phyloP scores from a whole-genome alignment of 192 early-diverging fungal species.

The Coemansia sp. region DNA sequence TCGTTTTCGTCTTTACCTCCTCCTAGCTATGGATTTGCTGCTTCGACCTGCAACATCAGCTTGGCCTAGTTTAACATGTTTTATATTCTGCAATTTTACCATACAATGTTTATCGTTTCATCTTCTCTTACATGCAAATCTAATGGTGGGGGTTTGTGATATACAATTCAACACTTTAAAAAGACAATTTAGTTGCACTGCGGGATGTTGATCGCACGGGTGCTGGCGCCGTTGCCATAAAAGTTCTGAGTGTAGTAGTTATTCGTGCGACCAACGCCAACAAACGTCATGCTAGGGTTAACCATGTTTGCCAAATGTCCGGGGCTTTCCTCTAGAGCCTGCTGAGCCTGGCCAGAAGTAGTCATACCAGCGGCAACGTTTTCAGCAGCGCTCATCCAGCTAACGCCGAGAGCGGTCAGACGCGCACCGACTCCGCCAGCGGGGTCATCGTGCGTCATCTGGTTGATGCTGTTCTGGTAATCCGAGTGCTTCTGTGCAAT shows the following conservation, averaged over 20 bases:
- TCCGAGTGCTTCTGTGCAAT: constrained; percentile 49
- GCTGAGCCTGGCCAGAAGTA: constrained; percentile 36
- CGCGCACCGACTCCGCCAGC: constrained; percentile 42
- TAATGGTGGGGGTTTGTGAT: background rate
- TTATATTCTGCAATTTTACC: background rate
- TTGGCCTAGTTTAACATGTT: background rate
- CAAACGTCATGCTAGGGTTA: constrained; percentile 34
- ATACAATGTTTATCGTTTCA: background rate
- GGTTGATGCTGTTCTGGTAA: constrained; percentile 48
- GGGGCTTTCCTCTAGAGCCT: constrained; percentile 48
- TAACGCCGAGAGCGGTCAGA: constrained; percentile 22
- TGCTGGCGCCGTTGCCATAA: constrained; percentile 19
- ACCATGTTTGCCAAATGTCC: constrained; percentile 58
- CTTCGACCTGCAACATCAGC: background rate
- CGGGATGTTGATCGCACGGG: constrained; percentile 30
- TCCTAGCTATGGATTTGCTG: constrained; percentile 19
- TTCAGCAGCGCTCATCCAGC: constrained; percentile 44
- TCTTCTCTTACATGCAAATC: background rate
- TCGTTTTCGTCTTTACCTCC: constrained; percentile 6
- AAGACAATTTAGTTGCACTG: constrained; percentile 29
- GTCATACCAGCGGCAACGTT: constrained; percentile 53
- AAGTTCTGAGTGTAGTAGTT: constrained; percentile 57
- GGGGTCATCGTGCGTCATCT: constrained; percentile 54
- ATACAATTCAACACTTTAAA: background rate
- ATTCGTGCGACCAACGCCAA: constrained; percentile 47